Base-by-base conservation (phyloP, 2,329 filamentous ascomycete species). In the Neofusicoccum parvum region DNA sequence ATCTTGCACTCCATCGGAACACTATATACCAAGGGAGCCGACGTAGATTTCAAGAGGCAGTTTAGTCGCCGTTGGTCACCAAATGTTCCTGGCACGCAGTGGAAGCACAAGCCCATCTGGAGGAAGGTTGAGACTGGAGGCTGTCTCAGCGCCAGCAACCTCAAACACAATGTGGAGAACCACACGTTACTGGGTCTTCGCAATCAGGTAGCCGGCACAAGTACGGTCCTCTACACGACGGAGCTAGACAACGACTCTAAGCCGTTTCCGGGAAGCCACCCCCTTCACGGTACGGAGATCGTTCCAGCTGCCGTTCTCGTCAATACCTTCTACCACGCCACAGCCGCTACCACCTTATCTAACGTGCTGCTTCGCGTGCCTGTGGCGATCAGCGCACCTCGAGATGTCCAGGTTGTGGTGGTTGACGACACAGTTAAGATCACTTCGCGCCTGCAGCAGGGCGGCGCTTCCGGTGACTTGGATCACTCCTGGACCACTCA, bases 251-350 rank as follows among this genome's bases (percentile, higher is more conserved):
- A 37, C 36, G 12, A 37, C 36, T 9, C 36, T 12, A 37, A 9
- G 36, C 36, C 36, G 7, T 37, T 37, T 12, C 36, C 36, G 9
- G 36, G 36, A 7, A 37, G 36, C 36, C 36, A 37, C 12, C 36
- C 36, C 36, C 36, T 37, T 12, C 36, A 37, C 36, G 36, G 36
- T 9, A 37, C 9, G 9, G 36, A 37, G 36, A 9, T 12, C 2
- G 36, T 37, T 37, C 36, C 36, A 37, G 36, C 36, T 37, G 36
- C 36, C 36, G 36, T 76, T 2, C 70, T 79, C 20, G 69, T 81
- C 51, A 81, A 81, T 67, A 81, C 77, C 1, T 80, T 81, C 59
- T 58, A 74, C 15, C 69, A 75, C 23, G 78, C 75, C 1, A 78
- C 76, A 0, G 67, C 71, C 3, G 72, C 69, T 3, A 64, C 64